Percentiles rank a stretch among this genome's conserved stretches.
Evolutionary conservation across 140 eudicot genomes (phyloP).

Genomic region (Oenanthe javanica): DNA sequence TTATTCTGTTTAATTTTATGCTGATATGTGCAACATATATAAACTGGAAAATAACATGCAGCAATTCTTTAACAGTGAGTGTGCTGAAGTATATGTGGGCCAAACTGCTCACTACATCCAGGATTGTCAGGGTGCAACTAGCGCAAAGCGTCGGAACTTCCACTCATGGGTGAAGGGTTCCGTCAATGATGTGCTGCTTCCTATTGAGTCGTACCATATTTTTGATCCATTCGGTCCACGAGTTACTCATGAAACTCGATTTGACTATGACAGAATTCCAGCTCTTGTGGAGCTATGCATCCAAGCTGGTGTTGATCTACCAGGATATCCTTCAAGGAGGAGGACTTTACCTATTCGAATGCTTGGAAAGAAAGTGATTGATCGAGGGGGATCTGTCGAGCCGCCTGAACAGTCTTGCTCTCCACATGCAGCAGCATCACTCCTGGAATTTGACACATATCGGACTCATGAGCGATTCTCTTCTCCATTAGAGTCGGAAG

Average conservation of each 20-base stretch:
- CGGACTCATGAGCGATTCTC: conserved; percentile 63
- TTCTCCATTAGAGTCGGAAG: conserved; percentile 37
- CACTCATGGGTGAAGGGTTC: conserved; percentile 96
- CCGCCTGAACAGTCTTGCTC: conserved; percentile 30
- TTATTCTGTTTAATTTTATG: background rate
- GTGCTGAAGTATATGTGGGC: conserved; percentile 74
- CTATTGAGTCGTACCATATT: conserved; percentile 85
- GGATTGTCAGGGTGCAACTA: conserved; percentile 59
- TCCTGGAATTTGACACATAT: conserved; percentile 65
- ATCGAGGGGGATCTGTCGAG: conserved; percentile 53
- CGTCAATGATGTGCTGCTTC: conserved; percentile 71
- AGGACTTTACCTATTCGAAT: conserved; percentile 80
- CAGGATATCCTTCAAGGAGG: conserved; percentile 77
- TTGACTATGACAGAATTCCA: conserved; percentile 73
- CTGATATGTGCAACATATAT: background rate
- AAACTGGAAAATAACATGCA: conserved; percentile 4
- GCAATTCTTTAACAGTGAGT: conserved; percentile 50
- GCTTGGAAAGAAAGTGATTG: conserved; percentile 78
- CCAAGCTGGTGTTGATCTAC: conserved; percentile 92
- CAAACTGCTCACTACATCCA: conserved; percentile 63
- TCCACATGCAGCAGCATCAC: conserved; percentile 18
- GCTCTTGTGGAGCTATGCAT: conserved; percentile 96
- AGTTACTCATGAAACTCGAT: conserved; percentile 79
- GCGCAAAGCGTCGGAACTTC: conserved; percentile 47
- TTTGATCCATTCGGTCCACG: conserved; percentile 87